Conservation (phyloP, 225 moss, liverwort and hornwort genomes). For the Antitrichia curtipendula region DNA sequence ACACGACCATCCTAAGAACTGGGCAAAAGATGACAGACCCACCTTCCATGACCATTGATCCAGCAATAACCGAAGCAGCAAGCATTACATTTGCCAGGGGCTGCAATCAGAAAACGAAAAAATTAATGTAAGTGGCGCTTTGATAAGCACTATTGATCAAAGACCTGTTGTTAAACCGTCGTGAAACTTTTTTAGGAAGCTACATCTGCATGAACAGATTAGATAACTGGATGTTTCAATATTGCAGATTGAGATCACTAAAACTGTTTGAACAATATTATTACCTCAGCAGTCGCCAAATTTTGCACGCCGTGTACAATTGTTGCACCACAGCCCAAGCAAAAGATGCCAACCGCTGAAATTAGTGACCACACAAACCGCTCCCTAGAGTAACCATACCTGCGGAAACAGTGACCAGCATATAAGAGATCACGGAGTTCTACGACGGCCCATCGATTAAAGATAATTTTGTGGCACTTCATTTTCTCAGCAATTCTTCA, state of each 20-base stretch:
- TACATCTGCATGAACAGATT: background rate
- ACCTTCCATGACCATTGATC: slow-evolving; percentile 96
- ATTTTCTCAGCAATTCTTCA: background rate
- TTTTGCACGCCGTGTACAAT: slow-evolving; percentile 96
- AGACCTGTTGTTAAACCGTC: background rate
- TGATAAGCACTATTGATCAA: background rate
- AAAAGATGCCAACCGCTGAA: slow-evolving; percentile 99
- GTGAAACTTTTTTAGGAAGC: background rate
- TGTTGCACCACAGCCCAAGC: slow-evolving; percentile 96
- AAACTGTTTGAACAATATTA: background rate
- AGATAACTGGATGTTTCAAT: background rate
- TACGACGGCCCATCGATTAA: background rate
- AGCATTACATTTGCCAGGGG: slow-evolving; percentile 55
- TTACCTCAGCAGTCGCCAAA: slow-evolving; percentile 77
- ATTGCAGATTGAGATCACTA: background rate
- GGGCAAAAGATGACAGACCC: background rate
- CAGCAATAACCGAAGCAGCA: slow-evolving; percentile 78
- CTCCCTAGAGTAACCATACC: slow-evolving; percentile 94
- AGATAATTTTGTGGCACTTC: background rate
- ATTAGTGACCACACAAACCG: slow-evolving; percentile 99
- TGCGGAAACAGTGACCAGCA: slow-evolving; percentile 20
- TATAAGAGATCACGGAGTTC: background rate
- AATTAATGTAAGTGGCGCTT: background rate
- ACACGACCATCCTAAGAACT: background rate
- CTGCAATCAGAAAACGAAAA: slow-evolving; percentile 33